These are phyloP conservation scores for Chaetomium tenue DNA, from an alignment of 495 filamentous ascomycete genomes.

Conservation along the genomic window DNA sequence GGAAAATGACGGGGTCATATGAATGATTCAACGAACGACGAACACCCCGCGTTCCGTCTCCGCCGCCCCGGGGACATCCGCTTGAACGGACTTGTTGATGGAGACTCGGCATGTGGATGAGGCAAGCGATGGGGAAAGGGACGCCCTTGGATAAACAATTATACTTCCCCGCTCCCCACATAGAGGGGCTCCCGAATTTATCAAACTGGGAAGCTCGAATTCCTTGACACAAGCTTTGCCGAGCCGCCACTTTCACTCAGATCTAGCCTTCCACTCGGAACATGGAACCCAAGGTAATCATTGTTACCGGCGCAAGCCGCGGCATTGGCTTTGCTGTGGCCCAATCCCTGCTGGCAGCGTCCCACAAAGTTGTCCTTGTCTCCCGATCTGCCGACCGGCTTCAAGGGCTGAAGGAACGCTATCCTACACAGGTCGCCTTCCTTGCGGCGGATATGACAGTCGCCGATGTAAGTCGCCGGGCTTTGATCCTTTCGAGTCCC, in stretches of 20 bases:
- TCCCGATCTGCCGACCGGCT: constrained; percentile 69
- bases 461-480: constrained; percentile 46
- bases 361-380: constrained; percentile 71
- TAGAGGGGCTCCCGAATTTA: constrained; percentile 17
- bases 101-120: not conserved
- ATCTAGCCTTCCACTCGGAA: constrained; percentile 13
- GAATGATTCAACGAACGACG: not conserved
- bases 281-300: constrained; percentile 55
- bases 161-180: constrained; percentile 21
- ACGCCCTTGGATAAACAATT: constrained; percentile 18
- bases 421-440: constrained; percentile 65
- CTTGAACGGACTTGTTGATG: constrained; percentile 10
- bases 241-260: constrained; percentile 1
- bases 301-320: constrained; percentile 68
- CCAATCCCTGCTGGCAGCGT: constrained; percentile 63
- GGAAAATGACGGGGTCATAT: not conserved
- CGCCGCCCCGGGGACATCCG: constrained; percentile 1
- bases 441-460: constrained; percentile 76
- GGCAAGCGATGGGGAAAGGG: not conserved
- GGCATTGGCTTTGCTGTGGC: constrained; percentile 83
- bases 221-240: not conserved
- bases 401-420: constrained; percentile 61
- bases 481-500: not conserved
- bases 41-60: not conserved
- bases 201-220: not conserved